phyloP scores from a whole-genome alignment of 306 rosid species.

The Ormosia emarginata region DNA sequence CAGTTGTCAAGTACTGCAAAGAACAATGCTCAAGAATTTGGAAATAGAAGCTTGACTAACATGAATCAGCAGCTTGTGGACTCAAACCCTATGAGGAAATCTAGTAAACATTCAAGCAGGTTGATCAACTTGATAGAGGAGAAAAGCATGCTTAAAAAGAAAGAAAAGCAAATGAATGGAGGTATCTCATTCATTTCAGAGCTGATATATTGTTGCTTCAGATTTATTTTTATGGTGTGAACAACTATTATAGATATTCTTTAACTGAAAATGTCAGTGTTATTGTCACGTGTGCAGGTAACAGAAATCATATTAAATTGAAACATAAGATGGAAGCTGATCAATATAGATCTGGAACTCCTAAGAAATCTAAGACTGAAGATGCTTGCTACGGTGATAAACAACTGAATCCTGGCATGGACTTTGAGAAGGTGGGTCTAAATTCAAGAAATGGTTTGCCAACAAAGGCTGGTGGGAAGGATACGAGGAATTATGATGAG shows the following conservation, averaged over 20 bases:
- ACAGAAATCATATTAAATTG: conserved; percentile 35
- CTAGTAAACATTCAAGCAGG: conserved; percentile 28
- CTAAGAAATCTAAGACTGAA: conserved; percentile 42
- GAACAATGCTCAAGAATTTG: conserved; percentile 31
- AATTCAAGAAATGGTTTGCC: conserved; percentile 32
- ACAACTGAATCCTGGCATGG: conserved; percentile 21
- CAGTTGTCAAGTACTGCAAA: conserved; percentile 25
- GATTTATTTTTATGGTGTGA: neutral
- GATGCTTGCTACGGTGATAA: conserved; percentile 19
- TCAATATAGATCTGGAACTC: conserved; percentile 32
- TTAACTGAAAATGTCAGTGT: neutral
- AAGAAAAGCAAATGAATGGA: conserved; percentile 31
- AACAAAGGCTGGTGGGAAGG: conserved; percentile 33
- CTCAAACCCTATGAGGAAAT: conserved; percentile 35
- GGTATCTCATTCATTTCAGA: conserved; percentile 32
- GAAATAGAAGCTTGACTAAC: conserved; percentile 32
- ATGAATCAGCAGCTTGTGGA: conserved; percentile 30
- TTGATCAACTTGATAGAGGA: conserved; percentile 32
- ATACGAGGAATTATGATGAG: conserved; percentile 28
- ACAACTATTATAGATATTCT: neutral
- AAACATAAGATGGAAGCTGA: conserved; percentile 40
- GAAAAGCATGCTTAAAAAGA: conserved; percentile 33
- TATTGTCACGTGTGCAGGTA: conserved; percentile 33
- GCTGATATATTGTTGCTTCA: conserved; percentile 6
- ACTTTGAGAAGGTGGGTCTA: conserved; percentile 25